Evolutionary conservation across 257 asterid species (phyloP).

Genomic region (Solanum neorickii): DNA sequence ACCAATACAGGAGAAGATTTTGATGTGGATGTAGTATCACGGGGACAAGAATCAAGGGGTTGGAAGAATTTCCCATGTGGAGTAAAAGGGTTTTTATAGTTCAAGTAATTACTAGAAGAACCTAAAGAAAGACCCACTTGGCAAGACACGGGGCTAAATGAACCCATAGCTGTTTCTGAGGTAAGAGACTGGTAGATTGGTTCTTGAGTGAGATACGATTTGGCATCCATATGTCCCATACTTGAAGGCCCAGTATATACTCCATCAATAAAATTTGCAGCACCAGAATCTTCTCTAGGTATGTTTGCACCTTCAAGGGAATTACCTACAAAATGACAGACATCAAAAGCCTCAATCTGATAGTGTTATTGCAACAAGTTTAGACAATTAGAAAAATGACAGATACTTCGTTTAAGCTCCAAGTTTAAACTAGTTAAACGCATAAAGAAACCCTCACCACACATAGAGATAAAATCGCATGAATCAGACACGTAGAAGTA

Average conservation of each 20-base stretch:
- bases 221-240: conserved; percentile 21
- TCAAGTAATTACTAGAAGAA: conserved; percentile 8
- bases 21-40: conserved; percentile 24
- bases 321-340: conserved; percentile 21
- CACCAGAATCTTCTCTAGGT: conserved; percentile 18
- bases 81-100: conserved; percentile 15
- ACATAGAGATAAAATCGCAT: background rate
- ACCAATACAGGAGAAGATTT: conserved; percentile 63
- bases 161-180: conserved; percentile 4
- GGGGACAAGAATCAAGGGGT: conserved; percentile 19
- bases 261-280: conserved; percentile 25
- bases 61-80: conserved; percentile 22
- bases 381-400: background rate
- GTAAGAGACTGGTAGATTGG: conserved; percentile 27
- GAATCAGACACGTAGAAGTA: background rate
- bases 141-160: conserved; percentile 22
- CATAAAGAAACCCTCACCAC: background rate
- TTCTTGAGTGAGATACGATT: conserved; percentile 26
- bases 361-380: background rate
- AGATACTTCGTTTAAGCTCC: background rate
- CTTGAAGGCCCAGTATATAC: conserved; percentile 15
- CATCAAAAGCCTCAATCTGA: background rate
- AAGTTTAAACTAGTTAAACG: background rate
- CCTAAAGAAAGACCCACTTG: conserved; percentile 15
- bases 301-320: conserved; percentile 19